Conservation (phyloP, 2,329 filamentous ascomycete genomes). For the Emergomyces africanus region DNA sequence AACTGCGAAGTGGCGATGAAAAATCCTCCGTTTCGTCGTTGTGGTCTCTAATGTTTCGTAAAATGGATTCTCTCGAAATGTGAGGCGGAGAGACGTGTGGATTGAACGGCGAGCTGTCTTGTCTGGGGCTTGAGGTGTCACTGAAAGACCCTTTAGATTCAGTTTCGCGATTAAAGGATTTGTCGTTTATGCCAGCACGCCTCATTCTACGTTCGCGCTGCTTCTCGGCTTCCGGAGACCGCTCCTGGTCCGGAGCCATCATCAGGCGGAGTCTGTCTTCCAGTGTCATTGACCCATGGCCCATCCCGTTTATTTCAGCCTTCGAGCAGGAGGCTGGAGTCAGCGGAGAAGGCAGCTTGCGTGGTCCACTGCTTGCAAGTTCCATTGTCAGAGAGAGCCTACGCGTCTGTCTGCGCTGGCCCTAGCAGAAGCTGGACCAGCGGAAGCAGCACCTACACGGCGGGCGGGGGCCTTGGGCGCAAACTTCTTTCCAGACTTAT, state of each 20-base stretch:
- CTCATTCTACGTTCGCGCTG: constrained; percentile 58
- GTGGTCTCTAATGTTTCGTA: constrained; percentile 65
- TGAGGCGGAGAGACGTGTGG: constrained; percentile 51
- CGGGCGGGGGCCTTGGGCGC: constrained; percentile 50
- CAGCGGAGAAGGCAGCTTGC: constrained; percentile 61
- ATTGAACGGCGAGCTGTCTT: constrained; percentile 48
- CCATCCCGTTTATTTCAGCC: constrained; percentile 64
- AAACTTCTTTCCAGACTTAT: constrained; percentile 64
- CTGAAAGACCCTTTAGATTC: constrained; percentile 19
- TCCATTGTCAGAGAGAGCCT: constrained; percentile 61
- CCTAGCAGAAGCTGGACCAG: too few species aligned
- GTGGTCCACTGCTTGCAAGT: constrained; percentile 51
- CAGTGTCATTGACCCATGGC: constrained; percentile 63
- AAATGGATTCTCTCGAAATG: constrained; percentile 87
- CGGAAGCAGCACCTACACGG: too few species aligned
- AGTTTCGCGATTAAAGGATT: constrained; percentile 26
- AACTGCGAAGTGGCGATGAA: constrained; percentile 44
- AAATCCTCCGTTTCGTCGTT: constrained; percentile 35
- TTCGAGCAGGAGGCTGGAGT: constrained; percentile 55
- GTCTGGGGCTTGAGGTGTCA: constrained; percentile 20
- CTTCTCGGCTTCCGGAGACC: constrained; percentile 49
- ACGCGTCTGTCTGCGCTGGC: constrained; percentile 9
- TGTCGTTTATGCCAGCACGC: constrained; percentile 37
- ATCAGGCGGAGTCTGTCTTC: constrained; percentile 79
- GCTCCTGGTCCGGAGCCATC: constrained; percentile 61